Conservation (phyloP, 2,329 filamentous ascomycete species). For the Fusarium drepaniforme region DNA sequence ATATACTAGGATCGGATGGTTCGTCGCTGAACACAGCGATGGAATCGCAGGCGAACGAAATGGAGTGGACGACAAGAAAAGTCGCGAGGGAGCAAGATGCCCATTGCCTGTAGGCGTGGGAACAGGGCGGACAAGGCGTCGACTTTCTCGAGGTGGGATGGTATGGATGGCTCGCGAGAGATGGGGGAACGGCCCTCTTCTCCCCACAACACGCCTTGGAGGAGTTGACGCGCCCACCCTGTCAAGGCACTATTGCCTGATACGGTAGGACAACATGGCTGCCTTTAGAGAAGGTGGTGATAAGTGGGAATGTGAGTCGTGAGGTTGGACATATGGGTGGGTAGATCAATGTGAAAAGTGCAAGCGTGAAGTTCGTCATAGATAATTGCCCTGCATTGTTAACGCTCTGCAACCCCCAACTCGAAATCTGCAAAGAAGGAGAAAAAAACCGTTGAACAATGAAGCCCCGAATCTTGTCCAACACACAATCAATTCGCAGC, state of each 20-base stretch:
- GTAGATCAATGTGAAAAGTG: neutral
- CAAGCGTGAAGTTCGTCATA: neutral
- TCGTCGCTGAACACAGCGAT: slow-evolving; percentile 1
- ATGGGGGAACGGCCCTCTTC: slow-evolving; percentile 11
- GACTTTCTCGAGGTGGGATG: slow-evolving; percentile 29
- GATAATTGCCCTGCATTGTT: neutral
- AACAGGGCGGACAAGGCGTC: slow-evolving; percentile 43
- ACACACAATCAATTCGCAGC: neutral
- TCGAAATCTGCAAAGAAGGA: neutral
- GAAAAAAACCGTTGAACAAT: neutral
- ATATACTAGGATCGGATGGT: slow-evolving; percentile 23
- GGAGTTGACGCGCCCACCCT: slow-evolving; percentile 35
- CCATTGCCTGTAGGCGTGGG: slow-evolving; percentile 28
- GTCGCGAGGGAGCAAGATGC: slow-evolving; percentile 32
- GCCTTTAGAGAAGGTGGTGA: slow-evolving; percentile 11
- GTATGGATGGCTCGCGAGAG: slow-evolving; percentile 20
- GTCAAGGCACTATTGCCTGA: slow-evolving; percentile 33
- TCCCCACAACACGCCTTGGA: slow-evolving; percentile 38
- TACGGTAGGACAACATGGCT: slow-evolving; percentile 27
- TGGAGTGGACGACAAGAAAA: slow-evolving; percentile 41
- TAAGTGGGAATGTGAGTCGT: neutral
- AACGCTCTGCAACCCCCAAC: neutral
- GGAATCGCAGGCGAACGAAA: slow-evolving; percentile 40
- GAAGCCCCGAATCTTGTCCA: neutral
- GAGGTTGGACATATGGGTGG: neutral